Conservation (phyloP, 495 filamentous ascomycete species). For the Pyronema domesticum region DNA sequence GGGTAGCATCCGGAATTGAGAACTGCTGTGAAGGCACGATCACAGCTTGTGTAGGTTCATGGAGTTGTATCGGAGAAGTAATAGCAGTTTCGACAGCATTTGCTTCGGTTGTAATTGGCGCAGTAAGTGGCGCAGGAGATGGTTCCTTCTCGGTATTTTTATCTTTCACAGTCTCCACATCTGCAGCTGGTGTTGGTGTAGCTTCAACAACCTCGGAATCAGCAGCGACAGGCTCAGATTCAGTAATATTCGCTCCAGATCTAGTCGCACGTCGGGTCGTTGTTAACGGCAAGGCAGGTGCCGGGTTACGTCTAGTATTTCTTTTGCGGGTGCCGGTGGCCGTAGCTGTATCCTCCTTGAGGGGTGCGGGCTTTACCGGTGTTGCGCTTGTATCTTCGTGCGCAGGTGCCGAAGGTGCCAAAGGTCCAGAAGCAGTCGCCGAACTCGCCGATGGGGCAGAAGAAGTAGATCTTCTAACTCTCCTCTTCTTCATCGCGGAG, state of each 20-base stretch:
- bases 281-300: background rate
- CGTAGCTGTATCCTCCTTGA: too few relatives aligned
- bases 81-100: background rate
- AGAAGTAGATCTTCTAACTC: background rate
- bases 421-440: too few relatives aligned
- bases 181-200: background rate
- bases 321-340: too few relatives aligned
- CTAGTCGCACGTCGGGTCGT: background rate
- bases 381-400: background rate
- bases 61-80: background rate
- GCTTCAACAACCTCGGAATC: background rate
- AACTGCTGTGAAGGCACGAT: background rate
- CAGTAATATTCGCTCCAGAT: background rate
- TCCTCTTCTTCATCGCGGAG: background rate
- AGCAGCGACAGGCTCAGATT: background rate
- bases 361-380: background rate
- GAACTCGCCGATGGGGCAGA: too few relatives aligned
- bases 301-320: too few relatives aligned
- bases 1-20: background rate
- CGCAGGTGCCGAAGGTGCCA: too few relatives aligned
- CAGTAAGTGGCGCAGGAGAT: background rate
- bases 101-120: background rate
- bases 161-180: background rate
- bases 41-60: background rate
- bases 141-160: background rate